phyloP scores from a whole-genome alignment of 1,284 basidiomycete species.

The Phylloporus sp. region DNA sequence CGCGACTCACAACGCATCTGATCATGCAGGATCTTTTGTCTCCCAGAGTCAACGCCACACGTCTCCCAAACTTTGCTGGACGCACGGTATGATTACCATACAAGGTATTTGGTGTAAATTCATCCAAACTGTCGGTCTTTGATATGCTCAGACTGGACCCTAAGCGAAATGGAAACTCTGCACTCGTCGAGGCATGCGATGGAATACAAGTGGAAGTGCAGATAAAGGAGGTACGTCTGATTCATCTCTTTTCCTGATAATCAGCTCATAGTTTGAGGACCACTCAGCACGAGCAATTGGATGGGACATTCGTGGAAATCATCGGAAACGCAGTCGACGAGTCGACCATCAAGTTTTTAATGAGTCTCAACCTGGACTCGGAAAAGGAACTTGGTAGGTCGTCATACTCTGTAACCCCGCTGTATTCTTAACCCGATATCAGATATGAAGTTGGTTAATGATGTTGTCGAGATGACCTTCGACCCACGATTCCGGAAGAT shows the following conservation, averaged over 20 bases:
- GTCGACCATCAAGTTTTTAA: conserved; percentile 69
- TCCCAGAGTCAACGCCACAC: conserved; percentile 72
- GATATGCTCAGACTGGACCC: conserved; percentile 10
- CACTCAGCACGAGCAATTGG: conserved; percentile 56
- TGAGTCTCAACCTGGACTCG: conserved; percentile 67
- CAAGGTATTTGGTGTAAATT: conserved; percentile 68
- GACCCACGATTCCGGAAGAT: conserved; percentile 66
- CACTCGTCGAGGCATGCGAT: conserved; percentile 76
- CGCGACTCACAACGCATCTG: conserved; percentile 28
- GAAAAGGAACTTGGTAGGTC: conserved; percentile 63
- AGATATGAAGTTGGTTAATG: conserved; percentile 76
- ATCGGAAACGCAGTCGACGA: conserved; percentile 74
- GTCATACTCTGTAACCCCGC: neutral
- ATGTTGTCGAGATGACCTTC: conserved; percentile 70
- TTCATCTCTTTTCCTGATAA: neutral
- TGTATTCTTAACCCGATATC: conserved; percentile 14
- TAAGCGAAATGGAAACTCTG: conserved; percentile 63
- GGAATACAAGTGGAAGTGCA: conserved; percentile 73
- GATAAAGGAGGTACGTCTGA: conserved; percentile 53
- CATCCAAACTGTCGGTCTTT: neutral
- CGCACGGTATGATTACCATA: conserved; percentile 77
- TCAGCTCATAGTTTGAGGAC: conserved; percentile 4
- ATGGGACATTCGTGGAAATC: conserved; percentile 74
- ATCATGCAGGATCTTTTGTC: conserved; percentile 53
- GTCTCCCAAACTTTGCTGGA: conserved; percentile 60